Percentiles rank a stretch among this genome's conserved stretches.
Conservation (phyloP, 305 asterid genomes). For the Fraxinus greggii region DNA sequence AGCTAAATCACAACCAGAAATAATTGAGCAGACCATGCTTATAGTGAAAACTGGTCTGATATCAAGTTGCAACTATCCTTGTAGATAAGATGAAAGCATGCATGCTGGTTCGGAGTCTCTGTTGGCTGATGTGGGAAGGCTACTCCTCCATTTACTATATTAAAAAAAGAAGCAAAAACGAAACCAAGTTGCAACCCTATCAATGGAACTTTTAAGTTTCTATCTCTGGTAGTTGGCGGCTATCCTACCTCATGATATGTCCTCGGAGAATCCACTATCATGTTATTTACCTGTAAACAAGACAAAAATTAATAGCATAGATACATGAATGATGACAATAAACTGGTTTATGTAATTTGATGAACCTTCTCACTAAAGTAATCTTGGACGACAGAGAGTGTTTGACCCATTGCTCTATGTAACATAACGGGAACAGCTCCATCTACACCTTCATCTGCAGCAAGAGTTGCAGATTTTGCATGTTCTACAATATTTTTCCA, state of each 20-base stretch:
- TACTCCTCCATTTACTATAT: constrained; percentile 18
- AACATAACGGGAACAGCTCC: constrained; percentile 90
- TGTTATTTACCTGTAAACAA: constrained; percentile 69
- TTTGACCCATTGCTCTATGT: constrained; percentile 94
- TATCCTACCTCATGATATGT: constrained; percentile 89
- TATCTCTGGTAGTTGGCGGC: constrained; percentile 13
- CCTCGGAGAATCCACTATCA: constrained; percentile 96
- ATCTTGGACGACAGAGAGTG: constrained; percentile 92
- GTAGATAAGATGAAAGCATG: background rate
- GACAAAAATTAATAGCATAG: constrained; percentile 25
- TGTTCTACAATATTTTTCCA: constrained; percentile 86
- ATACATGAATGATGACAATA: constrained; percentile 2
- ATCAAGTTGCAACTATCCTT: background rate
- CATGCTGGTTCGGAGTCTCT: background rate
- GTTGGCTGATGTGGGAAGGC: background rate
- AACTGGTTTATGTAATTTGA: background rate
- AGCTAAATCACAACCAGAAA: background rate
- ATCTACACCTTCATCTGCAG: constrained; percentile 93
- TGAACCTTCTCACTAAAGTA: constrained; percentile 85
- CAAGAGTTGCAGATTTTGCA: constrained; percentile 94
- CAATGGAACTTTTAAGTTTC: constrained; percentile 7
- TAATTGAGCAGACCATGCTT: background rate
- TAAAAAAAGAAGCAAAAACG: background rate
- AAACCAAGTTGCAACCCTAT: background rate
- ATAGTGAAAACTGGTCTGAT: background rate